phyloP scores from a whole-genome alignment of 73 alveolate genomes.

The Symbiodinium pilosum region DNA sequence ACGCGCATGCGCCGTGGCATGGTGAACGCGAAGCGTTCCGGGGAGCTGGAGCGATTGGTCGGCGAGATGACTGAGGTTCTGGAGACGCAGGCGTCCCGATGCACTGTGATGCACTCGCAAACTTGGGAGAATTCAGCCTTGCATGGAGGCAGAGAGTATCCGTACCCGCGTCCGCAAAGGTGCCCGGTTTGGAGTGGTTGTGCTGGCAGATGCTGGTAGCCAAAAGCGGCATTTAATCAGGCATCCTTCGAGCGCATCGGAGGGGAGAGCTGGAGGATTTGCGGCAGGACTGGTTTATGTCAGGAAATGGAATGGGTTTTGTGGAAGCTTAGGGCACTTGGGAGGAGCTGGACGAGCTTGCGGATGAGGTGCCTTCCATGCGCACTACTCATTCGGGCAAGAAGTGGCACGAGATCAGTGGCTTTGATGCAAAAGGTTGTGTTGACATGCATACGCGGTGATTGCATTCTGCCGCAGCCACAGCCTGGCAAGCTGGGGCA shows the following conservation, averaged over 20 bases:
- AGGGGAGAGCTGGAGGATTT: slow-evolving; percentile 78
- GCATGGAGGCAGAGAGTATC: slow-evolving; percentile 44
- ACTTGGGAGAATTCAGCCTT: neutral
- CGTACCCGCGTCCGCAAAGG: slow-evolving; percentile 45
- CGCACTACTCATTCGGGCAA: neutral
- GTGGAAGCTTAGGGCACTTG: neutral
- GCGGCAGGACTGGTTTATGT: slow-evolving; percentile 33
- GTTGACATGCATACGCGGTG: too few species aligned
- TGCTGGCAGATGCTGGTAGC: neutral
- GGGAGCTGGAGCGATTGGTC: slow-evolving; percentile 77
- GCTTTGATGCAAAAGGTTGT: neutral
- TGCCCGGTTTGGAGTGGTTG: neutral
- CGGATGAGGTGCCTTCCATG: slow-evolving; percentile 82
- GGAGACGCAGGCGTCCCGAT: slow-evolving; percentile 38
- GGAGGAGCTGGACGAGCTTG: slow-evolving; percentile 85
- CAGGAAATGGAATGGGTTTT: neutral
- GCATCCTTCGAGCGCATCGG: slow-evolving; percentile 85
- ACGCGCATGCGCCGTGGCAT: slow-evolving; percentile 45
- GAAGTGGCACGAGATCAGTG: slow-evolving; percentile 18
- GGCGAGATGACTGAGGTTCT: slow-evolving; percentile 58
- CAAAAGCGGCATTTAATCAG: neutral
- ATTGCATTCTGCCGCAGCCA: too few species aligned
- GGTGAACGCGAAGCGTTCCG: slow-evolving; percentile 45
- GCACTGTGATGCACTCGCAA: neutral
- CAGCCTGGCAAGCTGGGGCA: too few species aligned